Evolutionary conservation across 306 rosid genomes (phyloP).

Genomic region (Trifolium fragiferum): DNA sequence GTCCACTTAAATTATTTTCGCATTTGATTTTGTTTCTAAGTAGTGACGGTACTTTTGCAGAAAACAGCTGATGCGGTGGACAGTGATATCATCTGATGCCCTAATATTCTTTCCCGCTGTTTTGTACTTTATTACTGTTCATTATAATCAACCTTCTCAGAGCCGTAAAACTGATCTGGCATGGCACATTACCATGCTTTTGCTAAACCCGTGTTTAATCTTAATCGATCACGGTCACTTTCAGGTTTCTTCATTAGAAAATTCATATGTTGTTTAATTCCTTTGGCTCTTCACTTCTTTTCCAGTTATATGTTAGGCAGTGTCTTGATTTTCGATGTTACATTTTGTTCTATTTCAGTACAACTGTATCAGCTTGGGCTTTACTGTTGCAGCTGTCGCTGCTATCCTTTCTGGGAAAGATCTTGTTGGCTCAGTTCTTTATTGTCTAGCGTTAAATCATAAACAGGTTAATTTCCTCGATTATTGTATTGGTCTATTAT

Average conservation of each 20-base stretch:
- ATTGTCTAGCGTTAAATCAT: slow-evolving; percentile 80
- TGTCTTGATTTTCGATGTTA: slow-evolving; percentile 16
- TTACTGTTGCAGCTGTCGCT: slow-evolving; percentile 79
- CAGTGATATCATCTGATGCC: slow-evolving; percentile 87
- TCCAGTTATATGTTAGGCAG: background rate
- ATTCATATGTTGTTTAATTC: slow-evolving; percentile 4
- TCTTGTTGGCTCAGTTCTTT: slow-evolving; percentile 65
- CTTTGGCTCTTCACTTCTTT: background rate
- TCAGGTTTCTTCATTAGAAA: slow-evolving; percentile 63
- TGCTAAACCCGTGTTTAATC: slow-evolving; percentile 76
- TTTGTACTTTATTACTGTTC: slow-evolving; percentile 62
- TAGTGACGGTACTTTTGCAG: slow-evolving; percentile 51
- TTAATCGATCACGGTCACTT: slow-evolving; percentile 89
- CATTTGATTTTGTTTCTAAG: slow-evolving; percentile 7
- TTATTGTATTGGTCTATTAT: background rate
- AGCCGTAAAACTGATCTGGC: slow-evolving; percentile 59
- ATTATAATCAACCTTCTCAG: slow-evolving; percentile 48
- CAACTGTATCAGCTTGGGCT: slow-evolving; percentile 91
- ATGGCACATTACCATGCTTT: slow-evolving; percentile 71
- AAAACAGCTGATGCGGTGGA: slow-evolving; percentile 96
- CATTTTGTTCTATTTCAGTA: slow-evolving; percentile 56
- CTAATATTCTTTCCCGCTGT: slow-evolving; percentile 86
- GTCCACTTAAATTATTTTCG: background rate
- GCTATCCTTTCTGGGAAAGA: slow-evolving; percentile 69
- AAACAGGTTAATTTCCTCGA: slow-evolving; percentile 63